Evolutionary conservation across 2,329 filamentous ascomycete genomes (phyloP), one percentile per base, ranked within the genome.

Genomic region (Sclerotinia sclerotiorum): DNA sequence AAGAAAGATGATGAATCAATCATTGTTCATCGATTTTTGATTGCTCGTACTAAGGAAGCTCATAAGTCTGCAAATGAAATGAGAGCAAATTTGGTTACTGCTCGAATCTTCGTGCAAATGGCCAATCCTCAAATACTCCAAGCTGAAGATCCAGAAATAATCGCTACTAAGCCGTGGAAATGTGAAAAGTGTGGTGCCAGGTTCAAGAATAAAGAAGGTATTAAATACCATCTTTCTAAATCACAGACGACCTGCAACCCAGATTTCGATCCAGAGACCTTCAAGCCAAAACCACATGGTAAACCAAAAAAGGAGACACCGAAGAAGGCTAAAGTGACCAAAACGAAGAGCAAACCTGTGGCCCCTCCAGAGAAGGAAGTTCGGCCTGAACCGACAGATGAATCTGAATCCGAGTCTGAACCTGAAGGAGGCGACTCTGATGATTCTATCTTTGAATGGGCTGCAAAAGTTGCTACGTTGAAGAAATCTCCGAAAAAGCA

Each of bases 171-270:
- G 56, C 74, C 76, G 19, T 78, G 72, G 66, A 69, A 69, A 21
- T 79, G 77, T 62, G 69, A 73, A 2, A 74, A 68, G 19, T 79
- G 77, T 64, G 71, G 68, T 6, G 67, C 70, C 1, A 63, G 72
- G 56, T 79, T 75, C 65, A 78, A 77, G 62, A 77, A 78, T 61
- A 68, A 73, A 11, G 73, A 74, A n/a, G 77, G 77, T 24, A 68
- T 79, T 5, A 72, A 76, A 58, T 79, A 79, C 67, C 77, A 79
- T 69, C 44, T 73, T 2, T 73, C 67, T 2, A 76, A 76, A 63
- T 74, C 77, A 10, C 70, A 74, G 32, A 74, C 73, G 6, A 61
- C 72, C 4, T 79, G 77, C 68, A 79, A 79, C 69, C 77, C 77
- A 3, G 72, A 74, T 52, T 75, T 65, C 42, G 70, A 72, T 29